phyloP scores from a whole-genome alignment of 2,329 filamentous ascomycete species.

The Fusarium mundagurra region DNA sequence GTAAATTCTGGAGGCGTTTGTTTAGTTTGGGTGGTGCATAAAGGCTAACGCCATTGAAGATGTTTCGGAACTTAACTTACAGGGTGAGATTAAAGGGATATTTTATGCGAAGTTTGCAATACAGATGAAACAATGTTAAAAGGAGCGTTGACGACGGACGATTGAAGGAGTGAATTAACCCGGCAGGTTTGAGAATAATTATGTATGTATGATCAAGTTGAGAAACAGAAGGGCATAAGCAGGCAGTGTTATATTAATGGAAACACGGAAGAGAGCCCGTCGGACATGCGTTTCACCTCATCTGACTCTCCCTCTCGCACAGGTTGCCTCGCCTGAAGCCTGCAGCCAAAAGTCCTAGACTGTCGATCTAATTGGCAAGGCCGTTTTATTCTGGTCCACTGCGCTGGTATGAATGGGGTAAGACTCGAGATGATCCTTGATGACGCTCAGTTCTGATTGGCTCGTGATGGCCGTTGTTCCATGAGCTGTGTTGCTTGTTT shows the following conservation, averaged over 20 bases:
- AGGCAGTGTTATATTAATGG: conserved; percentile 22
- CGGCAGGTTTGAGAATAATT: background rate
- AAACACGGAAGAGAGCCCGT: conserved; percentile 1
- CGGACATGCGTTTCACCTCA: conserved; percentile 12
- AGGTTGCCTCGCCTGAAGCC: conserved; percentile 30
- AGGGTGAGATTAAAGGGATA: conserved; percentile 5
- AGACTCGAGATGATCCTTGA: conserved; percentile 20
- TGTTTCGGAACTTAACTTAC: conserved; percentile 14
- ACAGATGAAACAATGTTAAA: background rate
- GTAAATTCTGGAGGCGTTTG: background rate
- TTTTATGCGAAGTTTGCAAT: background rate
- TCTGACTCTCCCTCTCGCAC: conserved; percentile 15
- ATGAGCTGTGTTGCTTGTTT: conserved; percentile 41
- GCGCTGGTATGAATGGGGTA: conserved; percentile 10
- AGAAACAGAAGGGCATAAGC: background rate
- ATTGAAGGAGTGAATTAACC: conserved; percentile 19
- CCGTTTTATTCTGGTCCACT: conserved; percentile 19
- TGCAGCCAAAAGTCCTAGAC: conserved; percentile 14
- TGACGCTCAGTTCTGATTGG: conserved; percentile 34
- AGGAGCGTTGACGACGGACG: background rate
- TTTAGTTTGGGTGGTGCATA: background rate
- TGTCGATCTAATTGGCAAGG: conserved; percentile 11
- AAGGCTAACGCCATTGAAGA: background rate
- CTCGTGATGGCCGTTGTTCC: conserved; percentile 46
- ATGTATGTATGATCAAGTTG: background rate